Percentiles rank a stretch among this genome's conserved stretches.
These are phyloP conservation scores for Kwoniella shivajii DNA, from an alignment of 1,284 basidiomycete species.

Conservation along the genomic window DNA sequence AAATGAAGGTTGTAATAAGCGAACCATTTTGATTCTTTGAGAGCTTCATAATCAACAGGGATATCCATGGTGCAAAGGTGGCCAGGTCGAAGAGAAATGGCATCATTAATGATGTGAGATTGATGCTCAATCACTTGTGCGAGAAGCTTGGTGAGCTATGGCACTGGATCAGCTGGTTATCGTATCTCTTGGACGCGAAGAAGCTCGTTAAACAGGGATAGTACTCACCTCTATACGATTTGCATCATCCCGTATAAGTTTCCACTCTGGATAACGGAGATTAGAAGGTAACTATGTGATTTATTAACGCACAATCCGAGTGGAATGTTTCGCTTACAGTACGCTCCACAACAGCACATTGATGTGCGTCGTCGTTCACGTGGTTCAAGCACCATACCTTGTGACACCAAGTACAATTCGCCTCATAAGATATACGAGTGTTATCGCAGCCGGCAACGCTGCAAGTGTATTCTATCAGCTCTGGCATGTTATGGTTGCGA, in stretches of 20 bases:
- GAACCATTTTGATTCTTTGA: not conserved
- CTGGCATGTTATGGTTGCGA: slow-evolving; percentile 1
- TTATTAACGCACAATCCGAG: too few species aligned
- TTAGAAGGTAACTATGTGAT: too few species aligned
- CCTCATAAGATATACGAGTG: not conserved
- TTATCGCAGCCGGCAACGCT: not conserved
- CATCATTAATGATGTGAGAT: not conserved
- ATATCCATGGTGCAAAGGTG: not conserved
- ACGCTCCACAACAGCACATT: not conserved
- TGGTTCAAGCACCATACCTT: not conserved
- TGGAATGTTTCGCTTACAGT: too few species aligned
- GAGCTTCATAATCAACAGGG: not conserved
- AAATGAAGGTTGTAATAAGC: slow-evolving; percentile 13
- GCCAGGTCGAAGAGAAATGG: not conserved
- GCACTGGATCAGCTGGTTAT: too few species aligned
- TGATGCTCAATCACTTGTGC: not conserved
- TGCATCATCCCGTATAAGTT: too few species aligned
- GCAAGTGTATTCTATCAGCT: slow-evolving; percentile 3
- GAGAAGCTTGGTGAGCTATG: not conserved
- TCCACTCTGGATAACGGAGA: too few species aligned
- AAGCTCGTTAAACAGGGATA: too few species aligned
- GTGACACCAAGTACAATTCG: not conserved
- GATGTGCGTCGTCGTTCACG: not conserved
- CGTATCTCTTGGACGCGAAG: too few species aligned
- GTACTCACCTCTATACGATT: too few species aligned